Conservation (phyloP, 495 filamentous ascomycete genomes). For the Neurospora terricola region DNA sequence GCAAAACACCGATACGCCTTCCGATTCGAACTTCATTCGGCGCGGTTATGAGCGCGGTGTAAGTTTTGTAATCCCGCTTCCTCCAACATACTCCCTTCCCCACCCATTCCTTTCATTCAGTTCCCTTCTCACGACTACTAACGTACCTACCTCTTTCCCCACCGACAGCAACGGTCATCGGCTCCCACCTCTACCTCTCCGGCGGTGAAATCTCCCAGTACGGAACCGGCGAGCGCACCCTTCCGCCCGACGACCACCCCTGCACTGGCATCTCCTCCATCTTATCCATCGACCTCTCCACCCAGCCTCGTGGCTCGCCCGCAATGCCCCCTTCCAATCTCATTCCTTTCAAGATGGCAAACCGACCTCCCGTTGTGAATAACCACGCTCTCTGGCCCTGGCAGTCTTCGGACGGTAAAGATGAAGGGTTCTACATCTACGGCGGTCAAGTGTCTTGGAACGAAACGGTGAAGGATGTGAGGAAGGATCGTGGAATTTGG, state of each 20-base stretch:
- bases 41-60: background rate
- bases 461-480: background rate
- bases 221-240: background rate
- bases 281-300: background rate
- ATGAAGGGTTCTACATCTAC: background rate
- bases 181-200: background rate
- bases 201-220: background rate
- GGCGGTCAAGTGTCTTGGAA: background rate
- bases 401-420: background rate
- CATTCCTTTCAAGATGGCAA: background rate
- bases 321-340: background rate
- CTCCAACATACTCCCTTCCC: background rate
- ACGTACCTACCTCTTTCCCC: background rate
- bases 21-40: background rate
- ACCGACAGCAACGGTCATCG: background rate
- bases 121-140: background rate
- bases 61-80: background rate
- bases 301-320: background rate
- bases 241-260: background rate
- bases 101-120: background rate
- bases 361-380: background rate
- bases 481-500: background rate
- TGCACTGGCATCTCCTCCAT: background rate
- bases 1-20: background rate
- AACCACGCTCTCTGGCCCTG: background rate